Conservation (phyloP, 345 rosid species). For the rapeseed (Brassica napus) region Da-Ae NC_063435.1:1600501-1601000, state of each 20-base stretch:
- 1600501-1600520: conserved; percentile 64
- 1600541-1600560: conserved; percentile 95
- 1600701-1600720: no score
- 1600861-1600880: conserved; percentile 55
- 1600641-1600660: conserved; percentile 4
- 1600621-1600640: neutral
- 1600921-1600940: conserved; percentile 62
- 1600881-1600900: conserved; percentile 60
- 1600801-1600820: neutral
- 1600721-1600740: neutral
- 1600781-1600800: neutral
- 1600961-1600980: conserved; percentile 68
- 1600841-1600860: conserved; percentile 37
- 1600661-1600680: neutral
- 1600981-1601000: conserved; percentile 66
- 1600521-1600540: conserved; percentile 53
- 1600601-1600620: conserved; percentile 12
- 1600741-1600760: no score
- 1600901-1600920: conserved; percentile 60
- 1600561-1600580: conserved; percentile 68
- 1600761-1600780: no score
- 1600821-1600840: neutral
- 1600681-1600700: neutral
- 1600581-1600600: conserved; percentile 35
- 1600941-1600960: conserved; percentile 64